Evolutionary conservation across 1,284 basidiomycete species (phyloP).

Genomic region (Inonotus obliquus): DNA sequence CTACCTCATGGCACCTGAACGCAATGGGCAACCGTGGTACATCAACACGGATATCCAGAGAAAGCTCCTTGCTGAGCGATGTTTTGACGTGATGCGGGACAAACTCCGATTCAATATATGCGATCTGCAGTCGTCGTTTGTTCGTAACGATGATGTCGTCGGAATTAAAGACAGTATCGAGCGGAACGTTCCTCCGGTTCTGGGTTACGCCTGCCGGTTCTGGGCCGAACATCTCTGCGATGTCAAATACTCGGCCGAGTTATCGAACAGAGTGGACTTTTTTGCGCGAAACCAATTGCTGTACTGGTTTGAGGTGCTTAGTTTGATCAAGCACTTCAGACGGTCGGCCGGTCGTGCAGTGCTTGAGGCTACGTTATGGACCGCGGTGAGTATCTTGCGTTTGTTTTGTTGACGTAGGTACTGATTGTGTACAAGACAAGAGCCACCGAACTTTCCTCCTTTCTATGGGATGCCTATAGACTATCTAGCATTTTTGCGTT

Average conservation of each 20-base stretch:
- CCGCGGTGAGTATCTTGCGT: not conserved
- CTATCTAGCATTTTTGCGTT: too few relatives aligned
- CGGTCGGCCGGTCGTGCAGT: not conserved
- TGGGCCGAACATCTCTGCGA: conserved; percentile 7
- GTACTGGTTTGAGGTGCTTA: too few relatives aligned
- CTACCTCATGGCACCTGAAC: not conserved
- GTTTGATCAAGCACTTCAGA: conserved; percentile 18
- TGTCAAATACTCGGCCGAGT: not conserved
- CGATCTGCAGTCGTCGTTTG: conserved; percentile 1
- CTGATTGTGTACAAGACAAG: not conserved
- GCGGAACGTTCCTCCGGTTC: not conserved
- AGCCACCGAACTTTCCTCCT: conserved; percentile 20
- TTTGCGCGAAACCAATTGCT: too few relatives aligned
- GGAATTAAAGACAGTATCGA: not conserved
- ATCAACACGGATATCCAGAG: not conserved
- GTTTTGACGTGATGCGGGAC: not conserved
- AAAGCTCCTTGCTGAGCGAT: not conserved
- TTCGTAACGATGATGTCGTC: too few relatives aligned
- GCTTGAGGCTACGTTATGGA: not conserved
- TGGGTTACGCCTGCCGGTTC: not conserved
- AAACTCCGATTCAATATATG: conserved; percentile 7
- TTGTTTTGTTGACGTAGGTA: not conserved
- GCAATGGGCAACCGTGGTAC: not conserved
- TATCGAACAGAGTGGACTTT: too few relatives aligned
- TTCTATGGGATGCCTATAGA: too few relatives aligned